Conservation (phyloP, 2,329 filamentous ascomycete genomes). For the Parascedosporium putredinis region DNA sequence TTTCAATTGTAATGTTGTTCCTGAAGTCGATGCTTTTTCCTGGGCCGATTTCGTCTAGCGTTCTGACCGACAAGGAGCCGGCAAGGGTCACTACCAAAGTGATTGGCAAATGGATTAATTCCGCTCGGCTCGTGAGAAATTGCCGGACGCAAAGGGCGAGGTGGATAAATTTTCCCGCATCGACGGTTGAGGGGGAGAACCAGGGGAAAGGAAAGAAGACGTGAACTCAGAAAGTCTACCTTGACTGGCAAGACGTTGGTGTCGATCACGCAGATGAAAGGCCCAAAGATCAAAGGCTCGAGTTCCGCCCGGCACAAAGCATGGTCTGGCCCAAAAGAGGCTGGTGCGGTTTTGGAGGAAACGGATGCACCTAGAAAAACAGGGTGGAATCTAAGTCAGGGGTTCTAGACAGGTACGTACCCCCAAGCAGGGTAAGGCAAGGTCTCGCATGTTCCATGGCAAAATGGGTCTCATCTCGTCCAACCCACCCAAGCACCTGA, state of each 20-base stretch:
- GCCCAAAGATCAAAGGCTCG: too few relatives aligned
- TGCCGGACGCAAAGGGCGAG: background rate
- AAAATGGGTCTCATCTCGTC: too few relatives aligned
- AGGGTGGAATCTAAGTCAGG: background rate
- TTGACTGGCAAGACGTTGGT: background rate
- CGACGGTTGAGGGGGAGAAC: background rate
- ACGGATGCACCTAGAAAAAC: too few relatives aligned
- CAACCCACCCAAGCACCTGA: too few relatives aligned
- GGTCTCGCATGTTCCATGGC: too few relatives aligned
- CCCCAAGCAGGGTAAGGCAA: too few relatives aligned
- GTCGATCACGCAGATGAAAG: conserved; percentile 6
- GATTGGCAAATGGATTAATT: too few relatives aligned
- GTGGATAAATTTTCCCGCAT: background rate
- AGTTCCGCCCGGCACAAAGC: too few relatives aligned
- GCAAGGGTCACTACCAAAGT: too few relatives aligned
- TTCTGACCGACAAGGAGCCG: background rate
- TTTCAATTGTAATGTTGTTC: background rate
- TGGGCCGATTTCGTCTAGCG: background rate
- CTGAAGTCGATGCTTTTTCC: conserved; percentile 4
- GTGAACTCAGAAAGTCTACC: background rate
- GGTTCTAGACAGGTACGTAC: background rate
- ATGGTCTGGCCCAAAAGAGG: background rate
- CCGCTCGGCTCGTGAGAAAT: background rate
- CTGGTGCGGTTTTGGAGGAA: too few relatives aligned
- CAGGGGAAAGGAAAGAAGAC: background rate